Conservation (phyloP, 805 yeast genomes). For the Suhomyces sp. region DNA sequence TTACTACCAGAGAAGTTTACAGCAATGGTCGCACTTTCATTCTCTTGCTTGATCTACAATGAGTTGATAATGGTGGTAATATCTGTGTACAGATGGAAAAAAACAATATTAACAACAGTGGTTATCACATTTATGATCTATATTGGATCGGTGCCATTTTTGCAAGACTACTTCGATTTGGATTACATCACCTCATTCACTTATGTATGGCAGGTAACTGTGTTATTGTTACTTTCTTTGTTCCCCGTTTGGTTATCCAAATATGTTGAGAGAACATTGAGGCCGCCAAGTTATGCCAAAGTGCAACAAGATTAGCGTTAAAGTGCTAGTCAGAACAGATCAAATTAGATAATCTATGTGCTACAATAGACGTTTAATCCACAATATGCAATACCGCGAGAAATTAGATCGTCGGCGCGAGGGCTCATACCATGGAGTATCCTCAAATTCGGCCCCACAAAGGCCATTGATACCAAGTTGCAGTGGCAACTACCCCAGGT, state of each 20-base stretch:
- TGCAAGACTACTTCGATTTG: constrained; percentile 83
- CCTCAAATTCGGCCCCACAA: background rate
- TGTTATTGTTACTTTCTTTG: constrained; percentile 66
- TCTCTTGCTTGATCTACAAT: constrained; percentile 73
- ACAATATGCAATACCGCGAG: background rate
- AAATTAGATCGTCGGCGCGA: background rate
- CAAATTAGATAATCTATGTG: background rate
- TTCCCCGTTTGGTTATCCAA: constrained; percentile 89
- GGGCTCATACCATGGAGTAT: background rate
- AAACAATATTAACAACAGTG: constrained; percentile 69
- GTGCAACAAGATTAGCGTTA: constrained; percentile 68
- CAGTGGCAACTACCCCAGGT: background rate
- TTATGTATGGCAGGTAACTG: constrained; percentile 66
- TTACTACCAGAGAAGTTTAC: constrained; percentile 52
- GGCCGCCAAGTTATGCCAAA: constrained; percentile 96
- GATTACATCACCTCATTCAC: constrained; percentile 52
- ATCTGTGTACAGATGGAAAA: constrained; percentile 90
- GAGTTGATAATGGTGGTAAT: constrained; percentile 92
- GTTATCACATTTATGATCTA: constrained; percentile 65
- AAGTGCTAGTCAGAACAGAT: background rate
- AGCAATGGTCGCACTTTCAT: constrained; percentile 82
- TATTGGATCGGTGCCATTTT: constrained; percentile 75
- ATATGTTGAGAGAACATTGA: constrained; percentile 65
- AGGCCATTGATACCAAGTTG: background rate
- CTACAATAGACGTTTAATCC: background rate